These are phyloP conservation scores for Caryocar brasiliense DNA, from an alignment of 441 rosid genomes.

Conservation along the genomic window DNA sequence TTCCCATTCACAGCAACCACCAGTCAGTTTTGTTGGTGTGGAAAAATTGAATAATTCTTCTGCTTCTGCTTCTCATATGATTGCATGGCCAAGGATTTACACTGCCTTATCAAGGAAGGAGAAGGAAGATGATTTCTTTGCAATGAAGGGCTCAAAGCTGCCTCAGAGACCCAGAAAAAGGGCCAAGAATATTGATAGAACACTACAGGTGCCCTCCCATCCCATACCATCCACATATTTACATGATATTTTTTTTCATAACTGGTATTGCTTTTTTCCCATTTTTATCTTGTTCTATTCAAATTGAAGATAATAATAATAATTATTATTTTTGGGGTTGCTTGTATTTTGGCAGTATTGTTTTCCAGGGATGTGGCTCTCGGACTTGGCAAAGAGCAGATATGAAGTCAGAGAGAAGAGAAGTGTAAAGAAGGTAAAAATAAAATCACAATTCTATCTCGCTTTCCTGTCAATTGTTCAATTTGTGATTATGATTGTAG, in stretches of 20 bases:
- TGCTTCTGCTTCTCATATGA: too few species aligned
- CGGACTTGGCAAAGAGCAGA: slow-evolving; percentile 56
- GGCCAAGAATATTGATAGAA: slow-evolving; percentile 52
- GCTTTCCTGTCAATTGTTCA: background rate
- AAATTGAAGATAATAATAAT: too few species aligned
- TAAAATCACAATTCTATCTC: background rate
- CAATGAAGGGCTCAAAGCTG: slow-evolving; percentile 61
- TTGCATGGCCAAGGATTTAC: slow-evolving; percentile 46
- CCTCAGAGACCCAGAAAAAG: slow-evolving; percentile 67
- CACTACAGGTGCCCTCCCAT: slow-evolving; percentile 72
- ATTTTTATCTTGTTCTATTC: background rate
- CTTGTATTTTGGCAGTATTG: slow-evolving; percentile 41
- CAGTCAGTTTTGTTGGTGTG: slow-evolving; percentile 1
- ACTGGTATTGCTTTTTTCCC: background rate
- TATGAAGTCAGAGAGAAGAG: slow-evolving; percentile 78
- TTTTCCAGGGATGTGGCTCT: slow-evolving; percentile 67
- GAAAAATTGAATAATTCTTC: slow-evolving; percentile 19
- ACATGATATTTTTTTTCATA: background rate
- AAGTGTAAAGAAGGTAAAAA: slow-evolving; percentile 49
- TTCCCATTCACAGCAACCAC: slow-evolving; percentile 11
- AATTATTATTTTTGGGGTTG: background rate
- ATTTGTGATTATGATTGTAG: too few species aligned
- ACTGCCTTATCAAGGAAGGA: slow-evolving; percentile 58
- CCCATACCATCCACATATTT: too few species aligned
- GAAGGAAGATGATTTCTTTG: slow-evolving; percentile 62